These are phyloP conservation scores for Meyerozyma sp. DNA, from an alignment of 1,139 yeast species.

Conservation along the genomic window DNA sequence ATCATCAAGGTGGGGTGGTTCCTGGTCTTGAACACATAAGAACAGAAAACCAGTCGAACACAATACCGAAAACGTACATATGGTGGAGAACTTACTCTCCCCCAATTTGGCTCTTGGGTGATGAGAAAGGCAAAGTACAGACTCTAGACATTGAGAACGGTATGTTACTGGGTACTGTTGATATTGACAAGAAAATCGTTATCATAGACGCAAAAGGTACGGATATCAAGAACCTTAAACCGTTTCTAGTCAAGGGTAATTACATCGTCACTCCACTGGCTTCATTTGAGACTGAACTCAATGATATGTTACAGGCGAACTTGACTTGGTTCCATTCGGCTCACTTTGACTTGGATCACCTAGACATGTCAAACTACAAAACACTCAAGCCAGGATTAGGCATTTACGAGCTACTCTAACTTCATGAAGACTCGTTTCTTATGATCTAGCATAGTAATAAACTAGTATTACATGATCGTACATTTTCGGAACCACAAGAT, in stretches of 20 bases:
- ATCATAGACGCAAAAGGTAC: constrained; percentile 33
- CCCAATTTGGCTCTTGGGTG: constrained; percentile 79
- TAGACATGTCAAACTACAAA: constrained; percentile 42
- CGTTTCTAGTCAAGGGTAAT: constrained; percentile 11
- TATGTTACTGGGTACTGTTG: constrained; percentile 6
- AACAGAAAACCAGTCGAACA: constrained; percentile 8
- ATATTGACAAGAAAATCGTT: constrained; percentile 14
- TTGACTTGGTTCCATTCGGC: constrained; percentile 38
- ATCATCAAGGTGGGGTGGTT: constrained; percentile 89
- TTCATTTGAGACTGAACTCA: constrained; percentile 31
- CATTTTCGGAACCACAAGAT: neutral
- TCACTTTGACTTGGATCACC: constrained; percentile 67
- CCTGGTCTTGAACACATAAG: constrained; percentile 49
- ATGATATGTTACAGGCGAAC: constrained; percentile 6
- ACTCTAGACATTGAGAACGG: constrained; percentile 16
- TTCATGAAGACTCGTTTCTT: neutral
- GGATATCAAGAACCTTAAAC: constrained; percentile 9
- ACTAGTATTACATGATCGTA: neutral
- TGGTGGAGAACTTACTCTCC: constrained; percentile 98
- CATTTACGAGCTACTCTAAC: constrained; percentile 35
- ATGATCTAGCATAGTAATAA: neutral
- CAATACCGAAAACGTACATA: constrained; percentile 33
- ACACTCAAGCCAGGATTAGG: constrained; percentile 60
- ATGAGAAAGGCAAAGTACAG: constrained; percentile 12
- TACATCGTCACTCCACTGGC: constrained; percentile 45